phyloP scores from a whole-genome alignment of 306 rosid species.

The Fagus sylvatica region DNA sequence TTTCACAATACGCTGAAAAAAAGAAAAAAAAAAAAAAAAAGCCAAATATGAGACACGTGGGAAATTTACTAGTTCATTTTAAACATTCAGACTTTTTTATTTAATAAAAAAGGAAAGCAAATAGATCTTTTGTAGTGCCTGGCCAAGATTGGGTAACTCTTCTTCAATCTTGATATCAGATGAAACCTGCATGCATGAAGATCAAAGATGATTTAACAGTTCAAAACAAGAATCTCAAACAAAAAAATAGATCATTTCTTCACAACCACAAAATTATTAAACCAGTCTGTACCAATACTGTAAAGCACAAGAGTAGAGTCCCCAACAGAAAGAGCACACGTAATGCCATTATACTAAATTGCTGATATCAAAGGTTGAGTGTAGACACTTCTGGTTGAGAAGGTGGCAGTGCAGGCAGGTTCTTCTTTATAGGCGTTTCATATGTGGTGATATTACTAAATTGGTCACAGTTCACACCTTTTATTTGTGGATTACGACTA shows the following conservation, averaged over 20 bases:
- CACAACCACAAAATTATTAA: neutral
- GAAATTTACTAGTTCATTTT: neutral
- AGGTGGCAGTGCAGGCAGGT: too few relatives aligned
- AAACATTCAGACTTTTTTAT: neutral
- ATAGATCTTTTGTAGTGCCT: neutral
- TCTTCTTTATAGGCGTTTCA: neutral
- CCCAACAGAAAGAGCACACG: conserved; percentile 35
- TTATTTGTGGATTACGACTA: neutral
- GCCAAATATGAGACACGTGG: neutral
- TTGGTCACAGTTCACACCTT: conserved; percentile 8
- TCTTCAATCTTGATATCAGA: conserved; percentile 45
- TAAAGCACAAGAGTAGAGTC: conserved; percentile 12
- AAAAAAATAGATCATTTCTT: neutral
- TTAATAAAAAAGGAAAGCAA: neutral
- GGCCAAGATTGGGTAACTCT: conserved; percentile 6
- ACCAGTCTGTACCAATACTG: conserved; percentile 7
- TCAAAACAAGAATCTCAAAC: neutral
- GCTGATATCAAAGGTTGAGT: too few relatives aligned
- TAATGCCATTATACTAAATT: conserved; percentile 30
- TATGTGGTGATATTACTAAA: neutral
- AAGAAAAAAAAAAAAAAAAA: neutral
- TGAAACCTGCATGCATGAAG: conserved; percentile 34
- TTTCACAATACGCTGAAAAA: conserved; percentile 43
- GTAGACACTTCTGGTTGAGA: too few relatives aligned
- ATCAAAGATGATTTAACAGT: neutral